A percentile compares a stretch with the other conserved stretches of the same genome.
Conservation (phyloP, 768 basidiomycete genomes). For the Hygrocybe punicea region DNA sequence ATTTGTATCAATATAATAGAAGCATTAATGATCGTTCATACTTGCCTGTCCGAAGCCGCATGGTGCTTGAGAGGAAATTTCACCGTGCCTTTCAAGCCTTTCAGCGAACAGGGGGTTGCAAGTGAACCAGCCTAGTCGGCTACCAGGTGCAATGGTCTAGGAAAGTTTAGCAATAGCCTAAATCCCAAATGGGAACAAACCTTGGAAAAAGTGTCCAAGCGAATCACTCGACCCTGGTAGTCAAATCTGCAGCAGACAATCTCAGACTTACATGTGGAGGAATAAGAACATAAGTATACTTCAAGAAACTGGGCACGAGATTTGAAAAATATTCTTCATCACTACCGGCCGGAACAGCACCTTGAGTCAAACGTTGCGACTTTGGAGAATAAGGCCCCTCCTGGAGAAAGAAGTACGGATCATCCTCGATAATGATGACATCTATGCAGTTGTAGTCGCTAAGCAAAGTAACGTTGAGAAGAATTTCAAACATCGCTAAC, state of each 20-base stretch:
- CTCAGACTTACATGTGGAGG: neutral
- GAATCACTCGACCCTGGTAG: slow-evolving; percentile 78
- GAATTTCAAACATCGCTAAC: slow-evolving; percentile 31
- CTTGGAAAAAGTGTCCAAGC: slow-evolving; percentile 79
- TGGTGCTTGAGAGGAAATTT: slow-evolving; percentile 66
- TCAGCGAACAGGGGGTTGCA: slow-evolving; percentile 75
- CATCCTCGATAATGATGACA: slow-evolving; percentile 78
- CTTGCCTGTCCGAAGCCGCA: slow-evolving; percentile 67
- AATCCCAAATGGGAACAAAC: slow-evolving; percentile 25
- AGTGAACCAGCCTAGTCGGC: slow-evolving; percentile 77
- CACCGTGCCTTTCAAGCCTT: slow-evolving; percentile 63
- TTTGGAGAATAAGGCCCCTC: slow-evolving; percentile 52
- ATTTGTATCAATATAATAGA: neutral
- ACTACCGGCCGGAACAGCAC: slow-evolving; percentile 13
- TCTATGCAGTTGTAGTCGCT: slow-evolving; percentile 35
- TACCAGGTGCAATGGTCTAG: slow-evolving; percentile 75
- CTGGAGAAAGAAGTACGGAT: slow-evolving; percentile 78
- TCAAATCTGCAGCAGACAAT: slow-evolving; percentile 47
- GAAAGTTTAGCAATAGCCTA: neutral
- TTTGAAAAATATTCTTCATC: slow-evolving; percentile 49
- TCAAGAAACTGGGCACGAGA: slow-evolving; percentile 61
- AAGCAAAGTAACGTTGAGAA: neutral
- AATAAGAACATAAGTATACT: slow-evolving; percentile 29
- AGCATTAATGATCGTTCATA: neutral
- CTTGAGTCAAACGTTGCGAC: slow-evolving; percentile 24